Conservation (phyloP, 2,329 filamentous ascomycete genomes). For the Scedosporium apiospermum region DNA sequence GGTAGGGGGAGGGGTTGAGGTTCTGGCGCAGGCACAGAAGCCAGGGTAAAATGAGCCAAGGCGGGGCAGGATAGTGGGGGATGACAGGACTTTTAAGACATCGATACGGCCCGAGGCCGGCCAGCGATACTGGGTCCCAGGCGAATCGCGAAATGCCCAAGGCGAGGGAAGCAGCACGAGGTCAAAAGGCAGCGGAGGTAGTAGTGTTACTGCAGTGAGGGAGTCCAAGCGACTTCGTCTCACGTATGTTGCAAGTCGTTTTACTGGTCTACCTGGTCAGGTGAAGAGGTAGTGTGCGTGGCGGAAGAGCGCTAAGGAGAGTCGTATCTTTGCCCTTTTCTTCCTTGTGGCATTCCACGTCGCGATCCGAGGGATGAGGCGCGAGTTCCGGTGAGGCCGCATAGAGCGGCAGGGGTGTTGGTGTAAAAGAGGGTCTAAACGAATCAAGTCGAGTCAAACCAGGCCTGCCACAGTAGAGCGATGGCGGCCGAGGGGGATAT, state of each 20-base stretch:
- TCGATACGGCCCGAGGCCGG: conserved; percentile 5
- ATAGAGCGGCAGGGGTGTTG: background rate
- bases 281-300: background rate
- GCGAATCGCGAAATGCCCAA: background rate
- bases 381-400: background rate
- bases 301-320: background rate
- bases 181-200: background rate
- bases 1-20: background rate
- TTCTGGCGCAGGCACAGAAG: background rate
- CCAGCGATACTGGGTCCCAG: background rate
- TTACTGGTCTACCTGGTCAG: background rate
- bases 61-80: conserved; percentile 1
- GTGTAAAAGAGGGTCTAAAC: background rate
- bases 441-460: background rate
- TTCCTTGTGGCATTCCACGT: background rate
- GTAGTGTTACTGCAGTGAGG: background rate
- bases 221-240: background rate
- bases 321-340: background rate
- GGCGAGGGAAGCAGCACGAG: background rate
- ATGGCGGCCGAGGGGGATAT: background rate
- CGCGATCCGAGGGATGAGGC: background rate
- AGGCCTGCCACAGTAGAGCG: background rate
- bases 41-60: background rate
- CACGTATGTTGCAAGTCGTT: background rate
- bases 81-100: conserved; percentile 4